A percentile compares a stretch with the other conserved stretches of the same genome.
These are phyloP conservation scores for Colletotrichum liaoningense DNA, from an alignment of 2,329 filamentous ascomycete genomes.

Conservation along the genomic window DNA sequence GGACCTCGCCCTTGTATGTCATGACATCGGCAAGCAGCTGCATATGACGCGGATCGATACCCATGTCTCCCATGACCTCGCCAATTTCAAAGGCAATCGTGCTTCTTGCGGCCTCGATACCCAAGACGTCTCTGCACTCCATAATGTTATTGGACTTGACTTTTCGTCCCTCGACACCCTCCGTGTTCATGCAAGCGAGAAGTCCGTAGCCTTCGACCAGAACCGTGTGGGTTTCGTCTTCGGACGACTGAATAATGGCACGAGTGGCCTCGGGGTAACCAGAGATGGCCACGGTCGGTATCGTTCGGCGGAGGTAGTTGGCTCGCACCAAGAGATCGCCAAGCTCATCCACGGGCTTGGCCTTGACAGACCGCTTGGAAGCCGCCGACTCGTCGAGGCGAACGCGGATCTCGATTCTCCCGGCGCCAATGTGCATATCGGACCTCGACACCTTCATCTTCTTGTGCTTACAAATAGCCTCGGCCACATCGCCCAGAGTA, in stretches of 20 bases:
- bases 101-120: constrained; percentile 91
- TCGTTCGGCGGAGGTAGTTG: constrained; percentile 83
- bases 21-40: constrained; percentile 96
- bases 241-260: constrained; percentile 88
- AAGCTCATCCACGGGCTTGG: constrained; percentile 57
- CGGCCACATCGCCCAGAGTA: constrained; percentile 76
- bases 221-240: constrained; percentile 75
- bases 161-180: constrained; percentile 83
- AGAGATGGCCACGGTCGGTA: constrained; percentile 87
- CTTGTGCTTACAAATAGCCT: constrained; percentile 82
- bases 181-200: constrained; percentile 89
- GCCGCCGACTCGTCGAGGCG: constrained; percentile 64
- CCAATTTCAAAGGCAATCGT: constrained; percentile 92
- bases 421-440: constrained; percentile 72
- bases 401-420: constrained; percentile 80
- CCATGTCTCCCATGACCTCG: constrained; percentile 92
- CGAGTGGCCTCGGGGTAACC: constrained; percentile 88
- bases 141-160: constrained; percentile 88
- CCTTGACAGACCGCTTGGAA: constrained; percentile 58
- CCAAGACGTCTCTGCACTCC: constrained; percentile 87
- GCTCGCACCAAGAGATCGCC: constrained; percentile 76
- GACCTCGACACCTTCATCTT: constrained; percentile 80
- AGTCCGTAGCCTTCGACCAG: constrained; percentile 96
- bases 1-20: constrained; percentile 97
- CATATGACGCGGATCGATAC: constrained; percentile 98